Evolutionary conservation across 495 filamentous ascomycete species (phyloP), one percentile per base, ranked within the genome.

Genomic region (Daldinia caldariorum): DNA sequence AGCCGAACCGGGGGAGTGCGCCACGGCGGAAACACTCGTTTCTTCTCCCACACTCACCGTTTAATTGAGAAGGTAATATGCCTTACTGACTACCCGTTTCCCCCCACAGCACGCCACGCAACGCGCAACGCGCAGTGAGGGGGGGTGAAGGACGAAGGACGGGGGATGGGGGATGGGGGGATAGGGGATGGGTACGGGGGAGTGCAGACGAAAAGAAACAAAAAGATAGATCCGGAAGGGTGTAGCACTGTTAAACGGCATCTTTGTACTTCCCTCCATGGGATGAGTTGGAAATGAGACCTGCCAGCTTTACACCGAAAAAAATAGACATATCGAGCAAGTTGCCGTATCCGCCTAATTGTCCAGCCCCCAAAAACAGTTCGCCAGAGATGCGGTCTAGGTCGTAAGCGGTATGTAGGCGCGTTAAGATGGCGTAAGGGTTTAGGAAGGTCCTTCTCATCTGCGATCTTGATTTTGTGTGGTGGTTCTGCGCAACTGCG

Each of bases 251-350:
- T 63, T 56, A 63, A 67, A 68, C 65, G 50, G 67, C 59, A 67
- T 62, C 70, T 74, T 74, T 75, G 73, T 77, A 73, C 58, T 75
- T 69, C 75, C 75, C 75, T 73, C 75, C 75, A 58, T 73, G 22
- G 34, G 26, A 35, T 69, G 43, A 56, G 50, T 39, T 66, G 54
- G 67, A 49, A 61, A 56, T 54, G 57, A 63, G 58, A 55, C 32
- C 13, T 53, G 65, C 59, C 57, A 69, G 62, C 18, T 67, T 65
- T 68, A 71, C 75, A 77, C 75, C 75, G 75, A 77, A 73, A 77
- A 35, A 26, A 26, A 3, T 26, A 26, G 26, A 26, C 26, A 26
- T n/a, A 73, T 66, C 51, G 66, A 65, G 39, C 55, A 53, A 61
- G 69, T 51, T 35, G 56, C 50, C 38, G 38, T 59, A 53, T 43